Base-by-base conservation (phyloP, 225 moss, liverwort and hornwort species). In the Physcomitrium patens region DNA sequence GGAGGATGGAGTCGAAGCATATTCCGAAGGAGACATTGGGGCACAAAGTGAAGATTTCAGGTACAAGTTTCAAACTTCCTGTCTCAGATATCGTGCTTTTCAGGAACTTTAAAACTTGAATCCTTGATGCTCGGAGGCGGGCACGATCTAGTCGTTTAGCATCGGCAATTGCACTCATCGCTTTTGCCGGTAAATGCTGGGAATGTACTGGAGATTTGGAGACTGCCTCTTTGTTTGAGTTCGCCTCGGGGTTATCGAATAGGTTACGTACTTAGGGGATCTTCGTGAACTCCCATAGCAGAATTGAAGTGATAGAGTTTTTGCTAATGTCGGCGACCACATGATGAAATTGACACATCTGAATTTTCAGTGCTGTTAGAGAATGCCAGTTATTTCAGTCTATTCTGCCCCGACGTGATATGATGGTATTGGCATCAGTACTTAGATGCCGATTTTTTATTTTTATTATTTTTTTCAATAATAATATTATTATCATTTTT, bases 11-110 rank as follows among this genome's bases (percentile, higher is more conserved):
- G 68, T 31, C n/a, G 84, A 73, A 51, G 71, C 70, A 0, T 79
- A 63, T 44, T 79, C 70, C 17, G 87, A 81, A 57, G 84, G 67
- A 63, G 81, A 81, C 48, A 76, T 73, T 37, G 31, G 31, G 43
- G 86, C 9, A 37, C 70, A 76, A 3, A 76, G 69, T 50, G 86
- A 76, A 65, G 78, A 76, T 41, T 77, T 79, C 73, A 79, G 84
- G 87, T 87, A 65, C 56, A 18, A 16, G 17, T 9, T 60, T 66
- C 12, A 37, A n/a, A 12, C 52, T 60, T 28, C 65, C 14, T 17
- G 13, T 44, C 50, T n/a, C 51, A 41, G 43, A 45, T 53, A n/a
- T 22, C 8, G 17, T 9, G 8, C 8, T 17, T 24, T 54, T 17
- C 20, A 70, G 45, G 61, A 77, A 73, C 61, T 67, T 55, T 18